Base-by-base conservation (phyloP, 441 rosid genomes). In the Adansonia madagascariensis region DNA sequence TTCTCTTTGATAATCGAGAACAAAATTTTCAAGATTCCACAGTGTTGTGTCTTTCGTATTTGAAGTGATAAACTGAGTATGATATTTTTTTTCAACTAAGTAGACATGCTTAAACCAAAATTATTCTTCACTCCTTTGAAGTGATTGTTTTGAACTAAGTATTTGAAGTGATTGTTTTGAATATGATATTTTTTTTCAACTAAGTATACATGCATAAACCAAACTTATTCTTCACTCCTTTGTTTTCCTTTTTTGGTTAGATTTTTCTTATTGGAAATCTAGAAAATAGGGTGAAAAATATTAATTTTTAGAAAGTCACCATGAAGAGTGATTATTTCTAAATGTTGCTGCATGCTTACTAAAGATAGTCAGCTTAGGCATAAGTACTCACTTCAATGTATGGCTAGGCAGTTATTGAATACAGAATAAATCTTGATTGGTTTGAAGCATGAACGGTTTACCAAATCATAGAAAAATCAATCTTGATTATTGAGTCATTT, bases 291-390 rank as follows among this genome's bases (percentile, higher is more conserved):
- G 10, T 52, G 39, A 50, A 70, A 50, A 50, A 3, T 20, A 68
- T 20, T 22, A 68, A 22, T 3, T 22, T 20, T 68, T 47, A 22
- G 56, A 50, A 70, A 70, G 74, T 35, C 12, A 15, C 1, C 15
- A 8, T 27, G 59, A 70, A 50, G 7, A 70, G 57, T 50, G 31
- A 8, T 70, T 31, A 27, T 24, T 70, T 49, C 12, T 47, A 44
- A 47, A 50, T 50, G 15, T 24, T 27, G 15, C 43, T 7, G 59
- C 73, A 52, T 70, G 22, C 60, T 70, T 70, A 14, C 24, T 14
- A 20, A 49, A 50, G 60, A 50, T 70, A 47, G 73, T 50, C 57
- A 70, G 44, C 46, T 50, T 70, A 3, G 22, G 59, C 59, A 24
- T 49, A 70, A 24, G 22, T 31, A 24, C 24, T 14, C 73, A 49